Evolutionary conservation across 805 yeast species (phyloP).

Genomic region (Myxozyma monticola): DNA sequence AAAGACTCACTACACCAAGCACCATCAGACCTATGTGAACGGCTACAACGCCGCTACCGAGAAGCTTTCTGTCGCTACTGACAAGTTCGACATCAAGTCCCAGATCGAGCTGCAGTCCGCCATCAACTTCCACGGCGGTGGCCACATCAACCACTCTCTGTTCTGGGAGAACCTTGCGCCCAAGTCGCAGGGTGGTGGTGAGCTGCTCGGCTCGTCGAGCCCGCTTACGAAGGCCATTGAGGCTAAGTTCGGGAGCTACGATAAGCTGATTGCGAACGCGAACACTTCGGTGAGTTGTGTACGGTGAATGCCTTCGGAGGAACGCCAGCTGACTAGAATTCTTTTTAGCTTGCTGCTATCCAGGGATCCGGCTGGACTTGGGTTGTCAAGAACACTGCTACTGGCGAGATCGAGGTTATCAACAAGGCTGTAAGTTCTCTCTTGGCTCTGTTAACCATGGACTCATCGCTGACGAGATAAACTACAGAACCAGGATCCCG

Average conservation of each 20-base stretch:
- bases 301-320: slow-evolving; percentile 28
- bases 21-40: slow-evolving; percentile 87
- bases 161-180: slow-evolving; percentile 92
- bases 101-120: slow-evolving; percentile 62
- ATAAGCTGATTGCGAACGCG: slow-evolving; percentile 60
- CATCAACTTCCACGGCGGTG: slow-evolving; percentile 92
- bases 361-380: slow-evolving; percentile 98
- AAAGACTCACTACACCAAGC: slow-evolving; percentile 72
- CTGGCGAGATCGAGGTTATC: slow-evolving; percentile 74
- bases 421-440: slow-evolving; percentile 51
- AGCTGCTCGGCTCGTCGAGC: slow-evolving; percentile 55
- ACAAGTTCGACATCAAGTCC: slow-evolving; percentile 58
- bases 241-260: slow-evolving; percentile 70
- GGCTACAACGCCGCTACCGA: slow-evolving; percentile 79
- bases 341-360: slow-evolving; percentile 65
- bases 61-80: slow-evolving; percentile 65
- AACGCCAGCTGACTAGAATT: not conserved
- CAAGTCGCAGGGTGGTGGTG: slow-evolving; percentile 66
- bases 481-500: slow-evolving; percentile 76
- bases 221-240: slow-evolving; percentile 59
- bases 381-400: slow-evolving; percentile 74
- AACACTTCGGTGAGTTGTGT: slow-evolving; percentile 36
- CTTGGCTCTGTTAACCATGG: not conserved
- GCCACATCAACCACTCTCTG: slow-evolving; percentile 78
- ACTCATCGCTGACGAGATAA: too few species aligned